Percentiles rank a stretch among this genome's conserved stretches.
These are phyloP conservation scores for Fusarium sarcochroum DNA, from an alignment of 2,329 filamentous ascomycete genomes.

Conservation along the genomic window DNA sequence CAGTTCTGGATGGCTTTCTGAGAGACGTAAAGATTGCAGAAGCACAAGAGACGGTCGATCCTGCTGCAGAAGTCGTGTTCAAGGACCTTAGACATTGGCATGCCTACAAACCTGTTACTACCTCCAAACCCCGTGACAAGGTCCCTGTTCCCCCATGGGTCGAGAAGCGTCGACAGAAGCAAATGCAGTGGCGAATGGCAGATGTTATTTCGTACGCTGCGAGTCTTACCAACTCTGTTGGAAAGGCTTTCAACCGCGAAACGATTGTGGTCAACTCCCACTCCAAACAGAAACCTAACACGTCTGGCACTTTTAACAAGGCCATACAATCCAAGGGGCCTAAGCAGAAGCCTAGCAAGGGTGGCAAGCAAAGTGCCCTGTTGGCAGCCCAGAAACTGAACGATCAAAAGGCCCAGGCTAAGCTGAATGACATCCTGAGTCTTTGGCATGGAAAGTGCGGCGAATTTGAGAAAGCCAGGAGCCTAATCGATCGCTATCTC, in stretches of 20 bases:
- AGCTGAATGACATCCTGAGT: conserved; percentile 51
- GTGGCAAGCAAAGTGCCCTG: conserved; percentile 57
- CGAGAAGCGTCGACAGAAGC: conserved; percentile 68
- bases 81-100: conserved; percentile 73
- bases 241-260: conserved; percentile 75
- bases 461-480: conserved; percentile 62
- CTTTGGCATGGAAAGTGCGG: conserved; percentile 62
- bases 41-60: conserved; percentile 42
- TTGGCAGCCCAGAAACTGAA: conserved; percentile 54
- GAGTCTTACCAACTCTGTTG: conserved; percentile 75
- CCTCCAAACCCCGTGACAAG: conserved; percentile 52
- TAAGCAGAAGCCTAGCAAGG: conserved; percentile 44
- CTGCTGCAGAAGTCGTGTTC: conserved; percentile 55
- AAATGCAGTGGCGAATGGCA: conserved; percentile 65
- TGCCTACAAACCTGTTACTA: conserved; percentile 67
- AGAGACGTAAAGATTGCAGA: conserved; percentile 57
- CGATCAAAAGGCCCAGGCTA: conserved; percentile 51
- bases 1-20: conserved; percentile 62
- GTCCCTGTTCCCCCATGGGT: conserved; percentile 43
- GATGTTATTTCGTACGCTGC: conserved; percentile 78
- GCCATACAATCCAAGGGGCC: conserved; percentile 9
- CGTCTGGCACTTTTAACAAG: conserved; percentile 9
- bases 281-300: neutral
- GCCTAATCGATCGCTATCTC: conserved; percentile 61
- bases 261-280: conserved; percentile 65